Evolutionary conservation across 352 stramenopile genomes (phyloP).

Genomic region (Globisporangium iwayamae): DNA sequence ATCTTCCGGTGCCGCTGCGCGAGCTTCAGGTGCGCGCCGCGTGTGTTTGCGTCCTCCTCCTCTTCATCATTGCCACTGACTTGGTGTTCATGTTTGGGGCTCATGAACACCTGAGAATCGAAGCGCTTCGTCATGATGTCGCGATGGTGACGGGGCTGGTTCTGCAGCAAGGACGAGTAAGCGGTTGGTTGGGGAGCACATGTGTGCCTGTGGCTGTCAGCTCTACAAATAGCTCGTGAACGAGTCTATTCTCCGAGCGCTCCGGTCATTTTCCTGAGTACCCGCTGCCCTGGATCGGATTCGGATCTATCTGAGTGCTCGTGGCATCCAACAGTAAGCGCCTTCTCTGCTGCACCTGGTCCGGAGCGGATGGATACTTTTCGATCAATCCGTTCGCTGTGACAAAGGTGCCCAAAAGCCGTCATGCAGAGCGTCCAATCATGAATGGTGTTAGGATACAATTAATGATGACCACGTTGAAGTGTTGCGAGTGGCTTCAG

Average conservation of each 20-base stretch:
- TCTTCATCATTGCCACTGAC: slow-evolving; percentile 12
- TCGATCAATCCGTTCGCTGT: no score
- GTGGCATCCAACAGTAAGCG: no score
- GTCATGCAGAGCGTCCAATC: no score
- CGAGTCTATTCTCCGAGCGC: background rate
- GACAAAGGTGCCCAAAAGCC: no score
- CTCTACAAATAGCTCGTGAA: background rate
- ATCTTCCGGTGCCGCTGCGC: slow-evolving; percentile 68
- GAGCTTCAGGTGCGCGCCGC: slow-evolving; percentile 58
- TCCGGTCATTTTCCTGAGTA: background rate
- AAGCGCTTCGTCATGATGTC: background rate
- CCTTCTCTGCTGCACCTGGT: no score
- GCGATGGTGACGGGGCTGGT: background rate
- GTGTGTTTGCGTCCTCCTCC: slow-evolving; percentile 19
- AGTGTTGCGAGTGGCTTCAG: background rate
- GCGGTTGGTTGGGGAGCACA: background rate
- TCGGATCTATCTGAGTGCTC: no score
- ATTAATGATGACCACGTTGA: background rate
- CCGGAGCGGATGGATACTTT: no score
- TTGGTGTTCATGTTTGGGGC: background rate
- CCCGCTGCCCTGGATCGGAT: background rate
- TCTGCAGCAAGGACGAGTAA: background rate
- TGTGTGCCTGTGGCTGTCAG: background rate
- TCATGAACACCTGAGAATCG: background rate
- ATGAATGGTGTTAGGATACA: no score